Evolutionary conservation across 2,329 filamentous ascomycete genomes (phyloP), one percentile per base, ranked within the genome.

Genomic region (Microcyclospora tardicrescens): DNA sequence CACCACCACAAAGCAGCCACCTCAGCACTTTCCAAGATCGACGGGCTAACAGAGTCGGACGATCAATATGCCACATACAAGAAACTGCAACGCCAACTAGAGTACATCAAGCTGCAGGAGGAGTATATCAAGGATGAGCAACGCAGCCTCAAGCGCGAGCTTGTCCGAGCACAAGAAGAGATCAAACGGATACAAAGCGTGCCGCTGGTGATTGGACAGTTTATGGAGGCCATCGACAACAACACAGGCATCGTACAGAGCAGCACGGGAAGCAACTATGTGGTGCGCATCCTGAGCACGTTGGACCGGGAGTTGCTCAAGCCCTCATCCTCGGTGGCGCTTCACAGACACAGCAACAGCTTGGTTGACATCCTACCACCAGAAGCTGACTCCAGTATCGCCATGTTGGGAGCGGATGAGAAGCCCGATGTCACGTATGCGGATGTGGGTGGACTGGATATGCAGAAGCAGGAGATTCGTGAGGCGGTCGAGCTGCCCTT

Each of bases 121-220:
- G 91, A 98, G 63, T 98, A 98, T 66, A 98, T 98, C 77, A 98
- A 98, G 70, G 91, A 98, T 77, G 91, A 98, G 72, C 91, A 98
- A 69, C 80, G 84, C 69, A 95, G 86, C 66, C 66, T 98, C 62
- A 98, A 98, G 73, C 79, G 91, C 53, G 91, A 98, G 71, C 75
- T 98, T 37, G 89, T 98, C 39, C 79, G 91, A 53, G 91, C 91
- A 52, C 91, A 98, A 62, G 91, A 98, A 64, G 91, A 98, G 69
- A 98, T 98, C 69, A 98, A 98, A 72, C 80, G 91, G 50, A 98
- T 98, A 62, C 91, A 98, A 69, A 95, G 86, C 62, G 91, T 98
- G 39, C 91, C 91, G 19, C 68, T 98, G 45, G 91, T 98, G 46
- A 98, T 98, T 61, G 91, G 91, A 44, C 91, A 98, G 66, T 98